A percentile compares a stretch with the other conserved stretches of the same genome.
These are phyloP conservation scores for Tylopilus subfusipes DNA, from an alignment of 768 basidiomycete species.

Conservation along the genomic window DNA sequence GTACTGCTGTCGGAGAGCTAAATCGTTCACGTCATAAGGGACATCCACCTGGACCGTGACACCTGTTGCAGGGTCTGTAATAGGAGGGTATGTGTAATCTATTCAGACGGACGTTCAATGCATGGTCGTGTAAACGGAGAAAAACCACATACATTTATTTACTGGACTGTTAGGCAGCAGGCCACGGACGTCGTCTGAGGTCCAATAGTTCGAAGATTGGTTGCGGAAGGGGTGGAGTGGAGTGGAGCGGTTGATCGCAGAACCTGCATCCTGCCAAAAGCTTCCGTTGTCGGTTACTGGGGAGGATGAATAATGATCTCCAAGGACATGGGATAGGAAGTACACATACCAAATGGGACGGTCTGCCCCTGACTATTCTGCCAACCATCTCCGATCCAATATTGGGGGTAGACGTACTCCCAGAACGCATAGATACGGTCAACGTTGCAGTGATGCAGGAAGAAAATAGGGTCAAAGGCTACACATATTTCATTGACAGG, in stretches of 20 bases:
- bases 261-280: neutral
- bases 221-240: constrained; percentile 14
- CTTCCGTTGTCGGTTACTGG: neutral
- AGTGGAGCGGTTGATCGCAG: neutral
- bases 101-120: neutral
- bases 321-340: neutral
- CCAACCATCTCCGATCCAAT: constrained; percentile 16
- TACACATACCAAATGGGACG: constrained; percentile 7
- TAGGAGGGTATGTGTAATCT: constrained; percentile 20
- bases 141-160: constrained; percentile 8
- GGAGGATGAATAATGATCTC: neutral
- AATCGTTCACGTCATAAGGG: constrained; percentile 1
- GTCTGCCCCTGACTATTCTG: neutral
- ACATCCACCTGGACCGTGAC: constrained; percentile 12
- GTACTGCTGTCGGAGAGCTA: constrained; percentile 1
- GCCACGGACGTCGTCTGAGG: constrained; percentile 3
- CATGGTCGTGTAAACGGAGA: neutral
- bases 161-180: neutral
- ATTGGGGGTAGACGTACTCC: constrained; percentile 17
- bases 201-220: constrained; percentile 3
- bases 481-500: neutral
- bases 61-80: constrained; percentile 5
- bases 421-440: constrained; percentile 19
- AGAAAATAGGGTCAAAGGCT: constrained; percentile 19
- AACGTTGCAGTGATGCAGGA: constrained; percentile 15